Conservation (phyloP, 495 filamentous ascomycete species). For the Podospora appendiculata region DNA sequence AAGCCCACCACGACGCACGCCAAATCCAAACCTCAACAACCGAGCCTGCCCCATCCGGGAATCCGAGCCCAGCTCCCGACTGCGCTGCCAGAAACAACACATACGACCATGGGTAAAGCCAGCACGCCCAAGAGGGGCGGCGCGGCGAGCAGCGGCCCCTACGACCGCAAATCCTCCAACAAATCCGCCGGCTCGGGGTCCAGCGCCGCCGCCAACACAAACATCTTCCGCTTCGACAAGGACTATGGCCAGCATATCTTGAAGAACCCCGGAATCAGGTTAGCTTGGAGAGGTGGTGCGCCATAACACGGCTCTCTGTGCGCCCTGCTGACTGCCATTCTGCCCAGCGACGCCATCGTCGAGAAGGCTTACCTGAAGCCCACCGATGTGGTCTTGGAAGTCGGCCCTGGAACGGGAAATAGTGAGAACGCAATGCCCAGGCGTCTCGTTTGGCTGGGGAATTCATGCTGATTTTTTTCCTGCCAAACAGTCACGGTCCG, state of each 20-base stretch:
- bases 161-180: conserved; percentile 34
- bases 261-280: conserved; percentile 83
- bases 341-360: conserved; percentile 58
- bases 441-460: too few relatives aligned
- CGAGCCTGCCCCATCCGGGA: conserved; percentile 1
- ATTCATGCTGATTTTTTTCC: too few relatives aligned
- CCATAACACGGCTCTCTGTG: not conserved
- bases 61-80: not conserved
- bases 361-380: conserved; percentile 86
- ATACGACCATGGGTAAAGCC: conserved; percentile 48
- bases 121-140: conserved; percentile 53
- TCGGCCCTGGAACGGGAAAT: conserved; percentile 32
- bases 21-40: not conserved
- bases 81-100: too few relatives aligned
- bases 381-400: conserved; percentile 58
- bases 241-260: conserved; percentile 77
- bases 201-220: conserved; percentile 52
- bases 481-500: conserved; percentile 68
- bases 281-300: not conserved
- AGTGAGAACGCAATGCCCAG: conserved; percentile 4
- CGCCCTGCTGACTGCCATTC: too few relatives aligned
- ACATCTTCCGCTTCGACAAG: conserved; percentile 67
- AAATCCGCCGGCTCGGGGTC: not conserved
- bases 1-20: not conserved
- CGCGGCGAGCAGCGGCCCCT: conserved; percentile 44